Percentiles rank a stretch among this genome's conserved stretches.
Conservation (phyloP, 1,284 basidiomycete genomes). For the Irpex sp. region DNA sequence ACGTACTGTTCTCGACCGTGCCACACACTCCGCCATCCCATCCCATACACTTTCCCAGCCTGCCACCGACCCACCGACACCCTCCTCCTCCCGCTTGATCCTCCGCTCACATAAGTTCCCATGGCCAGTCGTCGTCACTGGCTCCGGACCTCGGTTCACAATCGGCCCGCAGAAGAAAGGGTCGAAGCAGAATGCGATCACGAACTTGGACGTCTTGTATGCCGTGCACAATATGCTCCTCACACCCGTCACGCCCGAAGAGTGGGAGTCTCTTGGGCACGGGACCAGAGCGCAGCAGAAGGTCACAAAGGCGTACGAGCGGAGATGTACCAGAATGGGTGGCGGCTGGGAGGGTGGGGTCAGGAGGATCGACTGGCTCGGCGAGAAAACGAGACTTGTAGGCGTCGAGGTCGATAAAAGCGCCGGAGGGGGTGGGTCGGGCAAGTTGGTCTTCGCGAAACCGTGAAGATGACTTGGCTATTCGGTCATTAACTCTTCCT, state of each 20-base stretch:
- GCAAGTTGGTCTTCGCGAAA: constrained; percentile 47
- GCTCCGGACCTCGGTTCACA: constrained; percentile 28
- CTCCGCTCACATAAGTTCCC: constrained; percentile 57
- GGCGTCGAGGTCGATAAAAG: constrained; percentile 60
- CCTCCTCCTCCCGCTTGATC: constrained; percentile 44
- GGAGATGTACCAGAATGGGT: constrained; percentile 54
- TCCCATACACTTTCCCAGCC: constrained; percentile 55
- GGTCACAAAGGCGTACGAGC: constrained; percentile 59
- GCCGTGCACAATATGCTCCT: constrained; percentile 55
- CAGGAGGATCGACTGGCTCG: constrained; percentile 61
- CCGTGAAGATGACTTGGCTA: constrained; percentile 23
- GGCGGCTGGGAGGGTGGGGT: constrained; percentile 69
- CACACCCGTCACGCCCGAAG: constrained; percentile 53
- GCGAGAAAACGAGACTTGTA: constrained; percentile 54
- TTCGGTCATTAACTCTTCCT: too few relatives aligned
- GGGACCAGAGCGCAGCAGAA: constrained; percentile 49
- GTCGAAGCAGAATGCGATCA: constrained; percentile 37
- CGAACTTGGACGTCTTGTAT: constrained; percentile 60
- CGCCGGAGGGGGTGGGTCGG: constrained; percentile 27
- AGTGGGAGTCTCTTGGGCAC: constrained; percentile 59
- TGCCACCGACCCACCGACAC: constrained; percentile 55
- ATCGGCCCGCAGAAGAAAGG: constrained; percentile 28
- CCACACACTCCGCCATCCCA: constrained; percentile 52
- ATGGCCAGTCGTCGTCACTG: constrained; percentile 52
- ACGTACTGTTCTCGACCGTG: constrained; percentile 52